Conservation (phyloP, 192 early-diverging fungal genomes). For the Backusella macrospora region DNA sequence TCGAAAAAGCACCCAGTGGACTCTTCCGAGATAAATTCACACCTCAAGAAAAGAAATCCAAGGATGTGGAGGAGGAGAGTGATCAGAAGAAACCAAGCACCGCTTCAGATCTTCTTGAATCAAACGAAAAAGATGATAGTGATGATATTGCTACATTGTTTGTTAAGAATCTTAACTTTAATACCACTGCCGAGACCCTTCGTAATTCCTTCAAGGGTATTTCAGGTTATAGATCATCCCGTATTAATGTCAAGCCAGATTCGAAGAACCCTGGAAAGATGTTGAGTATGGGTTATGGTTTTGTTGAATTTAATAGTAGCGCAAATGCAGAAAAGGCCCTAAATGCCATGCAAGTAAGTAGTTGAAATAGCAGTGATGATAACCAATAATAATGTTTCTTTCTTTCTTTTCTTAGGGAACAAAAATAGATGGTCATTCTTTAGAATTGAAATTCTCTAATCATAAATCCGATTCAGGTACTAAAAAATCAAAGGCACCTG, state of each 20-base stretch:
- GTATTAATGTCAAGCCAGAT: slow-evolving; percentile 85
- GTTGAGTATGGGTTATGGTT: slow-evolving; percentile 98
- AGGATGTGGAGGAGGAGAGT: slow-evolving; percentile 34
- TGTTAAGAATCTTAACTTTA: slow-evolving; percentile 95
- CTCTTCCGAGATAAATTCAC: slow-evolving; percentile 72
- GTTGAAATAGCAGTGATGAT: not conserved
- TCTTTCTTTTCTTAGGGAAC: too few relatives aligned
- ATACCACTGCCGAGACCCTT: slow-evolving; percentile 82
- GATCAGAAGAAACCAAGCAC: slow-evolving; percentile 45
- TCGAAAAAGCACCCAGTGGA: slow-evolving; percentile 91
- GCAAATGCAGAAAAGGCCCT: slow-evolving; percentile 84
- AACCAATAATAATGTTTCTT: too few relatives aligned
- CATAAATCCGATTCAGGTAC: slow-evolving; percentile 68
- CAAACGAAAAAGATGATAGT: slow-evolving; percentile 51
- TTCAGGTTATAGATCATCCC: slow-evolving; percentile 81
- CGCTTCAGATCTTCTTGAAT: slow-evolving; percentile 39
- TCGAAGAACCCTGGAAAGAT: slow-evolving; percentile 76
- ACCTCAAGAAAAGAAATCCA: slow-evolving; percentile 37
- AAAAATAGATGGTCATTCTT: slow-evolving; percentile 83
- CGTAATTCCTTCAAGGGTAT: slow-evolving; percentile 71
- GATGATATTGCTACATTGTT: slow-evolving; percentile 81
- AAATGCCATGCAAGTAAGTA: slow-evolving; percentile 78
- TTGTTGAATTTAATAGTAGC: slow-evolving; percentile 86
- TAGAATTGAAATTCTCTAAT: slow-evolving; percentile 92
- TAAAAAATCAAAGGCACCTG: slow-evolving; percentile 76